A percentile compares a stretch with the other conserved stretches of the same genome.
These are phyloP conservation scores for Leccinum griseonigrum DNA, from an alignment of 1,284 basidiomycete genomes.

Conservation along the genomic window DNA sequence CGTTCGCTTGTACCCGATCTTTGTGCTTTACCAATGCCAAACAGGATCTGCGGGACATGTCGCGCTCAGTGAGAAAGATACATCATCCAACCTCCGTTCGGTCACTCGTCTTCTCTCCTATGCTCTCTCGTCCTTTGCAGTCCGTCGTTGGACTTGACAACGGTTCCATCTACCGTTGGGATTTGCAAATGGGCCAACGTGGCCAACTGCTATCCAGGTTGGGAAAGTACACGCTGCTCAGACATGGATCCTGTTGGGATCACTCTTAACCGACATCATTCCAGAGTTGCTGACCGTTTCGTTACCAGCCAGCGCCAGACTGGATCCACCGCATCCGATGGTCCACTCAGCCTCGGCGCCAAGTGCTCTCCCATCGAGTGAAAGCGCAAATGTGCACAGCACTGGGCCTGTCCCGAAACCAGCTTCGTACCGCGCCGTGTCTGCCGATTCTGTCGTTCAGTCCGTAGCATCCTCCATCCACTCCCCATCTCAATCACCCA, in stretches of 20 bases:
- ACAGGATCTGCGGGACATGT: conserved; percentile 74
- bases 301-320: conserved; percentile 27
- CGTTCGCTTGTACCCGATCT: conserved; percentile 20
- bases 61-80: conserved; percentile 67
- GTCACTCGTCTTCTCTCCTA: conserved; percentile 71
- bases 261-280: conserved; percentile 51
- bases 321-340: conserved; percentile 19
- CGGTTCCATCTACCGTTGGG: conserved; percentile 73
- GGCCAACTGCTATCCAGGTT: conserved; percentile 59
- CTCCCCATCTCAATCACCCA: conserved; percentile 28
- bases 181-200: conserved; percentile 70
- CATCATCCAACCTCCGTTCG: conserved; percentile 73
- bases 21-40: not conserved
- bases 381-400: conserved; percentile 8
- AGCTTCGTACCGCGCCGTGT: conserved; percentile 25
- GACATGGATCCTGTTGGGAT: conserved; percentile 65
- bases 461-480: conserved; percentile 13
- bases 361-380: conserved; percentile 36
- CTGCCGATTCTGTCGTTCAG: conserved; percentile 27
- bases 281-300: conserved; percentile 32
- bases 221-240: conserved; percentile 64
- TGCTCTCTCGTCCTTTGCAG: conserved; percentile 60
- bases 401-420: conserved; percentile 20
- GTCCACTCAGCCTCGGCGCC: conserved; percentile 46
- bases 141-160: conserved; percentile 80